Base-by-base conservation (phyloP, 2,329 filamentous ascomycete genomes). In the Colletotrichum tabaci region DNA sequence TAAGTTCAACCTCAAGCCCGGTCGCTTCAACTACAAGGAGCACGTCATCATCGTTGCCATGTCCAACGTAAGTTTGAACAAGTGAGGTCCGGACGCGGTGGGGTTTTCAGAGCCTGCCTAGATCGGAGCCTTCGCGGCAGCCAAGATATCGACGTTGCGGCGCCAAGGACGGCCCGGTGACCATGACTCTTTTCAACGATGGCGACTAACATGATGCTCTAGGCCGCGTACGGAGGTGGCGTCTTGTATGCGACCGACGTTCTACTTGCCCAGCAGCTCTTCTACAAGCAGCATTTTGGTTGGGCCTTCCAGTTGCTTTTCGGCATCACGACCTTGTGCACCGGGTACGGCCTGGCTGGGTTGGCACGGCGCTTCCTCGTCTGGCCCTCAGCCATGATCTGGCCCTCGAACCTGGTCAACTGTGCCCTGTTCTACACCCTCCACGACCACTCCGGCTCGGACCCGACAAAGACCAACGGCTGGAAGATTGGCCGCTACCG, bases 281-380 rank as follows among this genome's bases (percentile, higher is more conserved):
- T 85, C 74, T 89, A 88, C 76, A 76, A 84, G 61, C 85, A 89
- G 75, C 80, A 83, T 4, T 87, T 89, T 61, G 85, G 87, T 62
- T 90, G 87, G 82, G 86, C 85, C 2, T 91, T 90, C 79, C 87
- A 91, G 78, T 80, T 91, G 6, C 81, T 92, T 6, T 84, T 91
- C 71, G 87, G 86, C 66, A 85, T 91, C 70, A 89, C 88, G 3
- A 91, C 88, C 1, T 88, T 91, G 69, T 85, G 89, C 75, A 89
- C 90, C 70, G 91, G 91, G 7, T 91, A 91, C 73, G 90, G 90
- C 2, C 81, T 92, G 40, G 90, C 90, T 9, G 90, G 90, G 3
- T 77, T 92, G 67, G 83, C 85, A 38, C 84, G 89, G 26, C 85
- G 88, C 46, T 92, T 90, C 80, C 84, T 92, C 38, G 85, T 90